Conservation (phyloP, 257 asterid species). For the Verbascum thapsus region DNA sequence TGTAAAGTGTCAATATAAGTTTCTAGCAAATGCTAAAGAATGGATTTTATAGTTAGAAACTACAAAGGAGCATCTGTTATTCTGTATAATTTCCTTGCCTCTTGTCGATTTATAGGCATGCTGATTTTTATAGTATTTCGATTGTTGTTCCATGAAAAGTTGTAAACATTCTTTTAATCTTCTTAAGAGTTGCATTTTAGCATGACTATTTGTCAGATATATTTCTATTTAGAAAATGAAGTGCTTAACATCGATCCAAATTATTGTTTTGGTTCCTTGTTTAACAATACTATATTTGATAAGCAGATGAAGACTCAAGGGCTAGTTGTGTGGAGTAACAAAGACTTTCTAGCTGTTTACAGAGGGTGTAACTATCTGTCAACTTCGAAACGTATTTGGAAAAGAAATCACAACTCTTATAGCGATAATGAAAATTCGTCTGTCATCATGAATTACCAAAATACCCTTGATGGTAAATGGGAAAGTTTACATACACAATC, state of each 20-base stretch:
- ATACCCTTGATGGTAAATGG: conserved; percentile 36
- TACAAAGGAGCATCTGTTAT: background rate
- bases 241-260: conserved; percentile 4
- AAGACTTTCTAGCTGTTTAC: conserved; percentile 76
- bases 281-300: conserved; percentile 27
- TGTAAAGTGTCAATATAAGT: no score
- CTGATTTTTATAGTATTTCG: conserved; percentile 24
- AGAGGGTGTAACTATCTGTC: conserved; percentile 58
- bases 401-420: conserved; percentile 26
- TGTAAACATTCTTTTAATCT: conserved; percentile 8
- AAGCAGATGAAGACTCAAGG: conserved; percentile 87
- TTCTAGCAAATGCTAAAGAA: no score
- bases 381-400: conserved; percentile 23
- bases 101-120: no score
- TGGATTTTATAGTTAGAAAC: conserved; percentile 9
- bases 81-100: no score
- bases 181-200: conserved; percentile 6
- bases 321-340: conserved; percentile 66
- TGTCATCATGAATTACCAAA: conserved; percentile 21
- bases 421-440: conserved; percentile 34
- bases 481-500: conserved; percentile 44
- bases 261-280: conserved; percentile 27
- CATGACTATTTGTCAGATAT: conserved; percentile 1
- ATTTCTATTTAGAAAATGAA: conserved; percentile 9
- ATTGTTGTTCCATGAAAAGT: conserved; percentile 3